phyloP scores from a whole-genome alignment of 2,329 filamentous ascomycete genomes.

The Penicillium sp. region DNA sequence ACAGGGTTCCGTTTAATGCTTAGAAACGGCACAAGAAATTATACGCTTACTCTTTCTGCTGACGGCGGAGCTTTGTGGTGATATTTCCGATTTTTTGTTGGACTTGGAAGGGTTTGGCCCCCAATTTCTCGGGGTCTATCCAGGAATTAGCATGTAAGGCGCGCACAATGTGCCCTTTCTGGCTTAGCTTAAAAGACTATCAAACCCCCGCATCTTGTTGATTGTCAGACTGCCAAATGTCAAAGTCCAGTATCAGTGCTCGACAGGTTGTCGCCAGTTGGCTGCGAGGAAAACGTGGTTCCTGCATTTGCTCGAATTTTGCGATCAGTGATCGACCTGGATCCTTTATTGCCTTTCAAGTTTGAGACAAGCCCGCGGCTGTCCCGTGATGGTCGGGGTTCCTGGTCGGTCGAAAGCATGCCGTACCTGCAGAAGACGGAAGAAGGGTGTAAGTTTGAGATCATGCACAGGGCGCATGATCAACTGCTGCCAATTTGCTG shows the following conservation, averaged over 20 bases:
- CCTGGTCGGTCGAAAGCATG: constrained; percentile 11
- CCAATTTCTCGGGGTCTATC: not conserved
- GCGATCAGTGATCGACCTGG: too few relatives aligned
- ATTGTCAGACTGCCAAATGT: not conserved
- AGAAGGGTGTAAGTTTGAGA: constrained; percentile 14
- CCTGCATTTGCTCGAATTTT: too few relatives aligned
- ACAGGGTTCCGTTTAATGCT: not conserved
- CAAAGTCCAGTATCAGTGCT: not conserved
- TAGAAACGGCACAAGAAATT: not conserved
- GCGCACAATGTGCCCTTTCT: constrained; percentile 1
- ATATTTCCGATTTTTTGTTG: not conserved
- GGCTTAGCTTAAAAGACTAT: not conserved
- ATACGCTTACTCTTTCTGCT: too few relatives aligned
- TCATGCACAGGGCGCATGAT: not conserved
- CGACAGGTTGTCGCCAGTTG: not conserved
- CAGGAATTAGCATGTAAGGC: not conserved
- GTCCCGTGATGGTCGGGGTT: constrained; percentile 7
- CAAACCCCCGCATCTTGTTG: not conserved
- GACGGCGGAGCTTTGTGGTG: not conserved
- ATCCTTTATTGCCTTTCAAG: not conserved
- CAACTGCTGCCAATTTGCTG: not conserved
- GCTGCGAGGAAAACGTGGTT: not conserved
- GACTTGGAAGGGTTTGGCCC: not conserved
- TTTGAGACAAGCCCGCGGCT: not conserved
- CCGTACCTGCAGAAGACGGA: constrained; percentile 10